Conservation (phyloP, 1,284 basidiomycete species). For the Ceratobasidium sp. region DNA sequence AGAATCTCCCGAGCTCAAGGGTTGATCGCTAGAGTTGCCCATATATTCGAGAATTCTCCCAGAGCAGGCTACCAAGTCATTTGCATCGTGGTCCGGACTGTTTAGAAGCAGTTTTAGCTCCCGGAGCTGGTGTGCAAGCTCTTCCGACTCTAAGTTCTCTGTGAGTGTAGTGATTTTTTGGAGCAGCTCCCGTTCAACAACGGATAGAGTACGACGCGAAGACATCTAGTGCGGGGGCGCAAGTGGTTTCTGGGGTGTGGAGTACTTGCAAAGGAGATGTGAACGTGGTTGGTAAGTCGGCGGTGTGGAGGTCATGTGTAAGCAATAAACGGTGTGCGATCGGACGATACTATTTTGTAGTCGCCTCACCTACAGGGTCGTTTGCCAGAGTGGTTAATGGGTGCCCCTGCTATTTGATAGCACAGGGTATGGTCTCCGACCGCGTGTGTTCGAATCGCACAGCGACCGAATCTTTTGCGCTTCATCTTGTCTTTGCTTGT, state of each 20-base stretch:
- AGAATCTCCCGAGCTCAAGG: background rate
- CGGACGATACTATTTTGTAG: background rate
- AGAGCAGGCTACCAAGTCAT: constrained; percentile 3
- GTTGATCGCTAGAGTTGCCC: background rate
- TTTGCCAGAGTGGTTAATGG: constrained; percentile 48
- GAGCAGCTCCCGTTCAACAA: background rate
- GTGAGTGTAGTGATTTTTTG: background rate
- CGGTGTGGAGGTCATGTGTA: background rate
- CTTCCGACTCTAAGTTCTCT: background rate
- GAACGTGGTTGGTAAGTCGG: background rate
- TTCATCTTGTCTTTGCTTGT: background rate
- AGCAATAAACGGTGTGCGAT: background rate
- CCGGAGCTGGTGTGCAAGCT: background rate
- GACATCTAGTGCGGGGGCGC: background rate
- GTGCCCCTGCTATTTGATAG: constrained; percentile 39
- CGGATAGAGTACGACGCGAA: background rate
- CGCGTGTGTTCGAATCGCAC: constrained; percentile 47
- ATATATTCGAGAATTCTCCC: background rate
- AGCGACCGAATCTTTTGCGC: constrained; percentile 36
- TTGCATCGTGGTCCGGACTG: constrained; percentile 11
- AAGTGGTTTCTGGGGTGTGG: background rate
- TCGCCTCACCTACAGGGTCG: background rate
- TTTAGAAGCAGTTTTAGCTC: background rate
- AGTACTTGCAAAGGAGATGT: background rate
- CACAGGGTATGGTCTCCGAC: constrained; percentile 47